A percentile compares a stretch with the other conserved stretches of the same genome.
Conservation (phyloP, 2,329 filamentous ascomycete species). For the Peltaster fructicola region DNA sequence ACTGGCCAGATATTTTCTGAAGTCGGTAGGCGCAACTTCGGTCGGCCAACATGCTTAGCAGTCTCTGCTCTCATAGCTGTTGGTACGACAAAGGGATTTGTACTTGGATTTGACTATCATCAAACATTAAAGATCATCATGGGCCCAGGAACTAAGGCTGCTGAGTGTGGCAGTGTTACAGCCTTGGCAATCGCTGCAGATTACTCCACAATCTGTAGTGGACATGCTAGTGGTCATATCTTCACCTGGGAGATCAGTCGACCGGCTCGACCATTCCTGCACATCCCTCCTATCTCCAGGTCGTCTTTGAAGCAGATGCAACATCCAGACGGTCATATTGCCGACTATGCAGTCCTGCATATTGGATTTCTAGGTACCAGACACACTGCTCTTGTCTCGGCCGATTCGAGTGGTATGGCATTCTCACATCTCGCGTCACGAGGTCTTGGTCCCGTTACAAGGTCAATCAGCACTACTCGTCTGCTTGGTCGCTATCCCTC, state of each 20-base stretch:
- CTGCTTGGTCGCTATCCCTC: slow-evolving; percentile 84
- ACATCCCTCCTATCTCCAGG: slow-evolving; percentile 61
- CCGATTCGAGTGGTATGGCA: slow-evolving; percentile 89
- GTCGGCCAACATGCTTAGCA: slow-evolving; percentile 71
- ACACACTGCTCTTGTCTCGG: slow-evolving; percentile 86
- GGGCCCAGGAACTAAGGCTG: slow-evolving; percentile 79
- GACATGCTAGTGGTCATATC: slow-evolving; percentile 77
- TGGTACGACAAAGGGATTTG: slow-evolving; percentile 85
- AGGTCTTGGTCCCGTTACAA: slow-evolving; percentile 69
- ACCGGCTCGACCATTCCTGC: slow-evolving; percentile 71
- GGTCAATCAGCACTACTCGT: slow-evolving; percentile 73
- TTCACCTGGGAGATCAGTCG: slow-evolving; percentile 91
- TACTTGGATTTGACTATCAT: slow-evolving; percentile 93
- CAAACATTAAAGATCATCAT: slow-evolving; percentile 90
- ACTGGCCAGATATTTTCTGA: slow-evolving; percentile 85
- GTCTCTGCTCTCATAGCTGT: slow-evolving; percentile 78
- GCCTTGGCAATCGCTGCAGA: slow-evolving; percentile 83
- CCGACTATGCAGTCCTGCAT: slow-evolving; percentile 63
- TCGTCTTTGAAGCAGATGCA: slow-evolving; percentile 41
- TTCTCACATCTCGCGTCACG: slow-evolving; percentile 92
- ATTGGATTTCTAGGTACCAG: slow-evolving; percentile 88
- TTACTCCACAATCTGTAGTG: slow-evolving; percentile 76
- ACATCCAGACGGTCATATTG: slow-evolving; percentile 65
- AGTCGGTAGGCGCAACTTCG: slow-evolving; percentile 79
- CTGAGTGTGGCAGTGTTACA: slow-evolving; percentile 78